Evolutionary conservation across 257 asterid genomes (phyloP).

Genomic region (Solanum ossicruentum): DNA sequence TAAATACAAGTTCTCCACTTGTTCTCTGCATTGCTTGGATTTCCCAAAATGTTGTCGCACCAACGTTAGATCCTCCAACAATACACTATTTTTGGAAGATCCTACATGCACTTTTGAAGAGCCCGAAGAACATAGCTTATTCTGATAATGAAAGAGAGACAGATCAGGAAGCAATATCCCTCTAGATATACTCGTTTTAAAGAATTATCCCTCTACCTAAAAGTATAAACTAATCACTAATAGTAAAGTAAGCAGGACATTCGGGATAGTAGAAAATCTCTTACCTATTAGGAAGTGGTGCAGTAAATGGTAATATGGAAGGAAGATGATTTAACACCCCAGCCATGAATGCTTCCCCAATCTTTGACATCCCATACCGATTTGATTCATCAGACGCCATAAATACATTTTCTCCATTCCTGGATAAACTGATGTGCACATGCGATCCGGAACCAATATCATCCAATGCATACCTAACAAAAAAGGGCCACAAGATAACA

Average conservation of each 20-base stretch:
- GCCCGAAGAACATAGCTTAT: neutral
- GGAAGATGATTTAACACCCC: slow-evolving; percentile 89
- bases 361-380: slow-evolving; percentile 57
- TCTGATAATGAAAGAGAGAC: neutral
- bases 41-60: neutral
- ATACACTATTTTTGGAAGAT: neutral
- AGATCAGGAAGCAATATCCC: neutral
- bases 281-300: slow-evolving; percentile 91
- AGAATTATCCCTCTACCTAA: neutral
- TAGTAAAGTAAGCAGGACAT: neutral
- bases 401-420: slow-evolving; percentile 65
- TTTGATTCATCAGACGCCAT: slow-evolving; percentile 41
- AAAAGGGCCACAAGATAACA: neutral
- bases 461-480: slow-evolving; percentile 48
- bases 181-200: neutral
- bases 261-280: neutral
- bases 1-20: neutral
- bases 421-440: slow-evolving; percentile 77
- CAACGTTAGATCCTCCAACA: neutral
- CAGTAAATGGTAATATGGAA: slow-evolving; percentile 79
- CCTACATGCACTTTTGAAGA: neutral
- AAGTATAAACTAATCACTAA: neutral
- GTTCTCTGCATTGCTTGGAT: neutral
- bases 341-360: slow-evolving; percentile 93
- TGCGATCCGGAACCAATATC: slow-evolving; percentile 94